These are phyloP conservation scores for Linaria vulgaris DNA, from an alignment of 257 asterid genomes.

Conservation along the genomic window DNA sequence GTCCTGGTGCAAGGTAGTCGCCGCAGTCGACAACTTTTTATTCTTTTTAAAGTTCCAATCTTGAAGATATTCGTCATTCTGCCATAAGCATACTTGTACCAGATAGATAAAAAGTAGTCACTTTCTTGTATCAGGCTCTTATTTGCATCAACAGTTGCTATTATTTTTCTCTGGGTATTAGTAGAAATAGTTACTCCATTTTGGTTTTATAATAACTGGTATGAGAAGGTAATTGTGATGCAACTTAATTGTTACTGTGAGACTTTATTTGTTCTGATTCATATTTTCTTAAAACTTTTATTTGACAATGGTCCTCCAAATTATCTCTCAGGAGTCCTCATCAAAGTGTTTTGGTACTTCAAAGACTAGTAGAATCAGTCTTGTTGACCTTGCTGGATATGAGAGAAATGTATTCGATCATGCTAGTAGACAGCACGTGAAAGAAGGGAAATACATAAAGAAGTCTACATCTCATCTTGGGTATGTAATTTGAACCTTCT, in stretches of 20 bases:
- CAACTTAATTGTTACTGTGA: neutral
- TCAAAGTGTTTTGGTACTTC: constrained; percentile 92
- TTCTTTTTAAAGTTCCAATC: neutral
- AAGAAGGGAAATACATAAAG: constrained; percentile 82
- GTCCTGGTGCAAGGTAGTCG: constrained; percentile 93
- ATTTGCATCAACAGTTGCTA: neutral
- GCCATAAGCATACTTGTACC: neutral
- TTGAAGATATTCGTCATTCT: neutral
- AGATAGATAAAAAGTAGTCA: neutral
- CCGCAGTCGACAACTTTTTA: neutral
- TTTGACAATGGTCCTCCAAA: neutral
- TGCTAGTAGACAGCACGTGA: constrained; percentile 62
- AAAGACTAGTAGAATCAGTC: constrained; percentile 82
- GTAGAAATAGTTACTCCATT: neutral
- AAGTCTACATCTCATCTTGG: constrained; percentile 91
- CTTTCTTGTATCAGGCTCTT: neutral
- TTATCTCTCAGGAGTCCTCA: constrained; percentile 66
- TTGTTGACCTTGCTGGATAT: constrained; percentile 91
- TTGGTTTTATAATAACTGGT: neutral
- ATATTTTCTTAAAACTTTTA: neutral
- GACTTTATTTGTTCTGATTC: neutral
- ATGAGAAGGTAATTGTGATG: neutral
- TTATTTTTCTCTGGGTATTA: neutral
- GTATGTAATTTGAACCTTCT: constrained; percentile 43
- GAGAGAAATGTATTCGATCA: constrained; percentile 68